A percentile compares a stretch with the other conserved stretches of the same genome.
Conservation (phyloP, 2,329 filamentous ascomycete species). For the Exophiala aquamarina region DNA sequence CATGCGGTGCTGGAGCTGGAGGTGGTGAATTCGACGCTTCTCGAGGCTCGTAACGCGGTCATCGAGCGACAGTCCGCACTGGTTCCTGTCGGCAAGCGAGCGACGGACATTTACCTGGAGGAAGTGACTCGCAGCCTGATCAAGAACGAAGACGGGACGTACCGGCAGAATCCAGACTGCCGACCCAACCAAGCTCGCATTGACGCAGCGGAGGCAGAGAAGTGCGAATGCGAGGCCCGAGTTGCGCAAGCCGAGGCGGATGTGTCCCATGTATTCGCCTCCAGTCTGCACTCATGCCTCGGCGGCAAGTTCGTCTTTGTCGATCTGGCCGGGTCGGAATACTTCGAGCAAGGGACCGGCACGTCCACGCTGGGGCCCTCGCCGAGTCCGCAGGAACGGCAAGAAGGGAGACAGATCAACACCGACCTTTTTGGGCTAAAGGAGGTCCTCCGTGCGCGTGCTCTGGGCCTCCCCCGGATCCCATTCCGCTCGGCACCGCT, state of each 20-base stretch:
- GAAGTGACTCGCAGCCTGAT: constrained; percentile 37
- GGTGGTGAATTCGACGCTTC: constrained; percentile 37
- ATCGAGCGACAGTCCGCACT: constrained; percentile 45
- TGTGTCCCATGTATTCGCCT: constrained; percentile 29
- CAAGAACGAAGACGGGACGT: constrained; percentile 34
- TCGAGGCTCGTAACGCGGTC: constrained; percentile 39
- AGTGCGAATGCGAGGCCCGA: constrained; percentile 35
- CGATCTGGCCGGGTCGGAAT: constrained; percentile 48
- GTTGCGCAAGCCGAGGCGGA: constrained; percentile 38
- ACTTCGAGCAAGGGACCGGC: constrained; percentile 34
- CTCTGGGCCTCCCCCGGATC: constrained; percentile 34
- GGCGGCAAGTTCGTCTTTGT: constrained; percentile 48
- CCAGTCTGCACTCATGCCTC: constrained; percentile 31
- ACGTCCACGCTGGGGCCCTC: constrained; percentile 24
- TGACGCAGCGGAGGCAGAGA: constrained; percentile 41
- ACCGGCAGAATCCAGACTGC: constrained; percentile 36
- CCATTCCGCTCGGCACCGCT: constrained; percentile 44
- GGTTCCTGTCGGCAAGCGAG: constrained; percentile 45
- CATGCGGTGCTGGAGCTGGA: constrained; percentile 47
- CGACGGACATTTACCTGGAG: constrained; percentile 42
- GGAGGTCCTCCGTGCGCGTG: constrained; percentile 45
- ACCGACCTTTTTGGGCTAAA: constrained; percentile 47
- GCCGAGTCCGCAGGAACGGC: constrained; percentile 40
- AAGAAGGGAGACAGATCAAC: constrained; percentile 47
- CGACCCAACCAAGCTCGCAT: constrained; percentile 39